phyloP scores from a whole-genome alignment of 1,139 yeast genomes.

The Hansenula sp. region DNA sequence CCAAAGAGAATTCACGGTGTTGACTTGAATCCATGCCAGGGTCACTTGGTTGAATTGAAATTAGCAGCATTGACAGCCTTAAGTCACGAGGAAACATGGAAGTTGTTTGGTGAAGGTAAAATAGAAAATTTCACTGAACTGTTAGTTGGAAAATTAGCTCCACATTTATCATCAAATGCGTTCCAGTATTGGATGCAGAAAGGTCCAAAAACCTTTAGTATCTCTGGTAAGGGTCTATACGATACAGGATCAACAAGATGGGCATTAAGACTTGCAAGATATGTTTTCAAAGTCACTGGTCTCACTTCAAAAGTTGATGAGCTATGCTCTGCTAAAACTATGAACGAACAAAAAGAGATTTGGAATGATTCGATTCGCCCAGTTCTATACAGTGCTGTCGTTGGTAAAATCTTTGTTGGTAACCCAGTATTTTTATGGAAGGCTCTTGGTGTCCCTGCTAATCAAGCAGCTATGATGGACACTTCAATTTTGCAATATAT shows the following conservation, averaged over 20 bases:
- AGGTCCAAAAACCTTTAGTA: conserved; percentile 53
- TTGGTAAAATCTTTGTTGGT: conserved; percentile 66
- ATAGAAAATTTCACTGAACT: conserved; percentile 48
- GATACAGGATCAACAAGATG: conserved; percentile 85
- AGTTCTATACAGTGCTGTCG: conserved; percentile 63
- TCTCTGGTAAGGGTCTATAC: conserved; percentile 55
- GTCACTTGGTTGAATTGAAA: conserved; percentile 73
- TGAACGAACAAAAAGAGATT: conserved; percentile 56
- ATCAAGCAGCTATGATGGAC: conserved; percentile 80
- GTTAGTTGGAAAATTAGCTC: conserved; percentile 52
- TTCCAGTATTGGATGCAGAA: conserved; percentile 75
- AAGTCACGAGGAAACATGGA: conserved; percentile 62
- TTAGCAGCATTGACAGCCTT: conserved; percentile 63
- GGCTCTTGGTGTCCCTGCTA: conserved; percentile 82
- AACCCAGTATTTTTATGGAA: conserved; percentile 82
- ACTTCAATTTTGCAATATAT: conserved; percentile 66
- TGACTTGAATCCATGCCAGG: conserved; percentile 79
- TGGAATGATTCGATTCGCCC: conserved; percentile 67
- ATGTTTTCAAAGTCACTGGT: conserved; percentile 55
- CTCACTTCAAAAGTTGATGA: conserved; percentile 45
- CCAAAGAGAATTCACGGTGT: conserved; percentile 81
- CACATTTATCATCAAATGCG: conserved; percentile 73
- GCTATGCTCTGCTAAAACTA: conserved; percentile 53
- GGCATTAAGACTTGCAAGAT: conserved; percentile 69
- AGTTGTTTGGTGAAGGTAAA: conserved; percentile 71